These are phyloP conservation scores for Alternaria sp. DNA, from an alignment of 2,329 filamentous ascomycete species.

Conservation along the genomic window DNA sequence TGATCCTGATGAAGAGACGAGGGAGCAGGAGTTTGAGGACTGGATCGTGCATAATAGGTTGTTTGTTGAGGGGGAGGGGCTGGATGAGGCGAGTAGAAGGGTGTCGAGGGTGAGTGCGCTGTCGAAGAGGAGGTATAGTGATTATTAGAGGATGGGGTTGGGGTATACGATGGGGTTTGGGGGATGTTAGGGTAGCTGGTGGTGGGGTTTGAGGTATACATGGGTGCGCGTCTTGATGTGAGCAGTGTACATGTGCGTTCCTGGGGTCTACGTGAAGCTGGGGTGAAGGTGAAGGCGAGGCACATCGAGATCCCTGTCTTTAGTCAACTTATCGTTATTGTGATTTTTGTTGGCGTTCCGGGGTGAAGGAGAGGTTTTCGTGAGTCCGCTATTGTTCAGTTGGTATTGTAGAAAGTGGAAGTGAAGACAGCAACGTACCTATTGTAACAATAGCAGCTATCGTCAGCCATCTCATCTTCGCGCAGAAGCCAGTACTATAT, in stretches of 20 bases:
- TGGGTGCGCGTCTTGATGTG: neutral
- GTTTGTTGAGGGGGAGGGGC: slow-evolving; percentile 3
- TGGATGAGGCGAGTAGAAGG: neutral
- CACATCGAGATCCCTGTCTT: neutral
- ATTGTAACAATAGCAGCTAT: neutral
- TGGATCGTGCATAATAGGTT: neutral
- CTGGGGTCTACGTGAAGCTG: neutral
- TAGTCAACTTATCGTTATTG: neutral
- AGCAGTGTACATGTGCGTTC: neutral
- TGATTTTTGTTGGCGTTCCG: neutral
- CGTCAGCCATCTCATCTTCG: neutral
- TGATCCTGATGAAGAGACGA: neutral
- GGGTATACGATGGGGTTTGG: neutral
- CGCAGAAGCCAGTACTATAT: neutral
- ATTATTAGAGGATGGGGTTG: neutral
- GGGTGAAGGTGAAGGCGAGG: neutral
- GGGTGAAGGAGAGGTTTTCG: neutral
- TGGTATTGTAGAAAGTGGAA: neutral
- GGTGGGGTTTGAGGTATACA: neutral
- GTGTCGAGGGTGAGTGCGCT: neutral
- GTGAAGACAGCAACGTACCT: neutral
- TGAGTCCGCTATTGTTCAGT: neutral
- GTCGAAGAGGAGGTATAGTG: neutral
- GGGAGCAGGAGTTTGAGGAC: neutral
- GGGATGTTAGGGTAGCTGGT: neutral